Conservation (phyloP, 345 rosid genomes). For the Sisymbrium altissimum region DNA sequence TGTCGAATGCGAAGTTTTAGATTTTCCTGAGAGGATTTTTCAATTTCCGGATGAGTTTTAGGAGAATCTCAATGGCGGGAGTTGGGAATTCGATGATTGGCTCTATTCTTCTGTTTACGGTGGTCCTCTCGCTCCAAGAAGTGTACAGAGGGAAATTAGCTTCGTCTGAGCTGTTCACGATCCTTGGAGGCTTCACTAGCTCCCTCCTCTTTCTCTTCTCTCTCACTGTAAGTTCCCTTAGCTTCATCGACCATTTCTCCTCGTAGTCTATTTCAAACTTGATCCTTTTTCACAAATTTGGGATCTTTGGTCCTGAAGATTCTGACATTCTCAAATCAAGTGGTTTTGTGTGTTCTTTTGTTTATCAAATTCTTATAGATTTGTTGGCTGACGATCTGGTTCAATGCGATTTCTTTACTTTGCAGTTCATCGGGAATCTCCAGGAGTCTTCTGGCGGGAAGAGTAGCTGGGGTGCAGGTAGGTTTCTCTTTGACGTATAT, state of each 20-base stretch:
- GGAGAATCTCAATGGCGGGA: constrained; percentile 55
- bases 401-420: not conserved
- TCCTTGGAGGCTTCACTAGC: constrained; percentile 80
- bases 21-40: not conserved
- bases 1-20: not conserved
- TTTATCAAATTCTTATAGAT: not conserved
- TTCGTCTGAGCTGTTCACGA: constrained; percentile 69
- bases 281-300: not conserved
- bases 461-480: constrained; percentile 95
- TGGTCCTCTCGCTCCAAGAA: constrained; percentile 64
- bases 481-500: constrained; percentile 35
- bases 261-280: not conserved
- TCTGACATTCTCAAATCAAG: not conserved
- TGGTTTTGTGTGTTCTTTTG: not conserved
- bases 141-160: constrained; percentile 70
- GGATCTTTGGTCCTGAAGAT: not conserved
- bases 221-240: constrained; percentile 48
- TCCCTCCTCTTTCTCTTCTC: constrained; percentile 71
- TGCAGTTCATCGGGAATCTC: constrained; percentile 61
- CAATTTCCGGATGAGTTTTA: not conserved
- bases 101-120: constrained; percentile 54
- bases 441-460: constrained; percentile 75
- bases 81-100: constrained; percentile 70
- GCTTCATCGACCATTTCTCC: not conserved
- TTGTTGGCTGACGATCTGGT: not conserved